Percentiles rank a stretch among this genome's conserved stretches.
phyloP scores from a whole-genome alignment of 2,329 filamentous ascomycete species.

The Colletotrichum echinochloae region DNA sequence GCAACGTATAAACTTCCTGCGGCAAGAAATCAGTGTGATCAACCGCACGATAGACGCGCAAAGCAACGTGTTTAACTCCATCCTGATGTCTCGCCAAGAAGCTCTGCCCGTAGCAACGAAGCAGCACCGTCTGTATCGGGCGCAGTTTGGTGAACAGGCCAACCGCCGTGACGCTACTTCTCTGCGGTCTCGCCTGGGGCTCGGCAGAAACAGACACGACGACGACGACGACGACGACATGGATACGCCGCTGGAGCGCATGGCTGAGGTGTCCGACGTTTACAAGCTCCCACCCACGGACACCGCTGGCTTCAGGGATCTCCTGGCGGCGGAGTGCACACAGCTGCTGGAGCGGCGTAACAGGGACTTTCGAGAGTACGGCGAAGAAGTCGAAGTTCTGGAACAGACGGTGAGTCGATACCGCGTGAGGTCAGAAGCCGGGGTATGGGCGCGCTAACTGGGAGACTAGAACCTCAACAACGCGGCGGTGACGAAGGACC shows the following conservation, averaged over 20 bases:
- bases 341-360: constrained; percentile 52
- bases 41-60: constrained; percentile 52
- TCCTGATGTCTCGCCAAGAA: constrained; percentile 39
- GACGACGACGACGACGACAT: constrained; percentile 27
- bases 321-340: constrained; percentile 55
- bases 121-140: constrained; percentile 41
- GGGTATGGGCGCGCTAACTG: constrained; percentile 2
- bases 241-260: constrained; percentile 17
- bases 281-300: constrained; percentile 40
- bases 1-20: constrained; percentile 54
- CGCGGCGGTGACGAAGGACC: constrained; percentile 56
- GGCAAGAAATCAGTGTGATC: constrained; percentile 56
- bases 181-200: constrained; percentile 28
- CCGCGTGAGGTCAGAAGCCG: background rate
- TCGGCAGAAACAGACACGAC: constrained; percentile 19
- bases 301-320: constrained; percentile 41
- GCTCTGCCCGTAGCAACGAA: constrained; percentile 6
- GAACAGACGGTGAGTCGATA: constrained; percentile 44
- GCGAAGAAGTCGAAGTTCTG: constrained; percentile 44
- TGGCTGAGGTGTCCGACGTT: constrained; percentile 38
- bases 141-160: constrained; percentile 38
- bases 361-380: constrained; percentile 47
- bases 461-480: constrained; percentile 49
- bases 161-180: background rate
- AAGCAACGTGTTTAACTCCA: constrained; percentile 46